Evolutionary conservation across 139 green algal species (phyloP).

Genomic region (Chlorella ohadii): DNA sequence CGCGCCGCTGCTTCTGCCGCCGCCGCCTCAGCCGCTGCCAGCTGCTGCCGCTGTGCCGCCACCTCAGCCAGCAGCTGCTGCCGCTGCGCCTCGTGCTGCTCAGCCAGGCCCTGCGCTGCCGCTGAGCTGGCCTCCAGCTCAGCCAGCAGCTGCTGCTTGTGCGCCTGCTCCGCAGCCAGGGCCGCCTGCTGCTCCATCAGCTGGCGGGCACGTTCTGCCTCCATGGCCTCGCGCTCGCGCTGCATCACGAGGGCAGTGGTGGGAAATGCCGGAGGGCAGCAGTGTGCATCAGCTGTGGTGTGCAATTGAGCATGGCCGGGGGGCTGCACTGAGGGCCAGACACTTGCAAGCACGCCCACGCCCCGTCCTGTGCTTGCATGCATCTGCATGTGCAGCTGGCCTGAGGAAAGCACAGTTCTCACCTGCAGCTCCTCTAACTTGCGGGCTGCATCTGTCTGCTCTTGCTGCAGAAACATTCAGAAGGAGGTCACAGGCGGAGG

Average conservation of each 20-base stretch:
- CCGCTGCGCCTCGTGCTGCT: slow-evolving; percentile 12
- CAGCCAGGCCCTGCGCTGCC: background rate
- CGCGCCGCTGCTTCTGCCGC: background rate
- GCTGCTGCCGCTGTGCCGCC: slow-evolving; percentile 9
- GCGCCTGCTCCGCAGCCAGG: slow-evolving; percentile 22
- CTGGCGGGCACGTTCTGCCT: slow-evolving; percentile 13
- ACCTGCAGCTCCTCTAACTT: slow-evolving; percentile 35
- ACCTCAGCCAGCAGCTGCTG: slow-evolving; percentile 11
- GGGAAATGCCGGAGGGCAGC: no score
- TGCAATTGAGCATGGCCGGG: no score
- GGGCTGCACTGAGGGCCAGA: no score
- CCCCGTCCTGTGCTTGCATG: no score
- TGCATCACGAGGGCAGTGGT: background rate
- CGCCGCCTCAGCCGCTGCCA: background rate
- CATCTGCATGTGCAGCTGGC: no score
- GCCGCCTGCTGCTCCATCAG: slow-evolving; percentile 23
- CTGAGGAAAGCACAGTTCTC: no score
- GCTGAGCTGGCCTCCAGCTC: slow-evolving; percentile 3
- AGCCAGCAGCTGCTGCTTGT: slow-evolving; percentile 20
- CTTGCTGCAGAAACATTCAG: no score
- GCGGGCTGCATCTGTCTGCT: slow-evolving; percentile 2
- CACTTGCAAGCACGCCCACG: no score
- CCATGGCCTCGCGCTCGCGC: slow-evolving; percentile 35
- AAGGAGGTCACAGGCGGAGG: no score
- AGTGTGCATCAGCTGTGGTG: no score